These are phyloP conservation scores for Vigna trinervia DNA, from an alignment of 306 rosid species.

Conservation along the genomic window DNA sequence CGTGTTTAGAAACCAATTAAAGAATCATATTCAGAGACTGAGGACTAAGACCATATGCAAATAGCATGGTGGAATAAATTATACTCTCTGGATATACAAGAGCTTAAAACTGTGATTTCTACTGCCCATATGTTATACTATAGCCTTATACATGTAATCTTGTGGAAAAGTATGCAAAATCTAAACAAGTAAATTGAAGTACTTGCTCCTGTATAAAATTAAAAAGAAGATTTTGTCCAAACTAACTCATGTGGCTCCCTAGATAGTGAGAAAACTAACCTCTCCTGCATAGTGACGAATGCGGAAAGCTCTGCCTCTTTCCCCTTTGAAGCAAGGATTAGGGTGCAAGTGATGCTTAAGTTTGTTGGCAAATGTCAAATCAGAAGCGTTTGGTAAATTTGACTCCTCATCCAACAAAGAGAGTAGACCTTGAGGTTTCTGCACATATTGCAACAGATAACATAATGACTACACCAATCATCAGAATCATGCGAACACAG, in stretches of 20 bases:
- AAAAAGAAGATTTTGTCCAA: conserved; percentile 14
- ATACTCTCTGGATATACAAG: conserved; percentile 19
- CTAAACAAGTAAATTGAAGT: conserved; percentile 11
- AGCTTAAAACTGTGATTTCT: conserved; percentile 14
- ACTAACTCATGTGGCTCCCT: conserved; percentile 37
- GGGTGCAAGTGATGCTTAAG: conserved; percentile 68
- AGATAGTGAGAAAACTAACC: conserved; percentile 66
- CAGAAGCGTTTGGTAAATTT: conserved; percentile 75
- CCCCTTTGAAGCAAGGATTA: conserved; percentile 83
- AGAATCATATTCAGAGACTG: conserved; percentile 15
- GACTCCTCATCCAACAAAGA: conserved; percentile 92
- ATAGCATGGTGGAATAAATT: conserved; percentile 5
- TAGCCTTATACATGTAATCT: conserved; percentile 14
- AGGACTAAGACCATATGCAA: conserved; percentile 28
- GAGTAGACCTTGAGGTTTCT: conserved; percentile 80
- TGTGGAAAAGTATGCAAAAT: conserved; percentile 9
- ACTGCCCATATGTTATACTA: conserved; percentile 23
- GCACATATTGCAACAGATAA: conserved; percentile 53
- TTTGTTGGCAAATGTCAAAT: conserved; percentile 78
- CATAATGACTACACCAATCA: conserved; percentile 34
- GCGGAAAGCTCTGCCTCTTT: conserved; percentile 75
- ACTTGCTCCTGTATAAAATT: conserved; percentile 16
- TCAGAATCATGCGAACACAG: conserved; percentile 24
- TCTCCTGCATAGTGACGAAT: conserved; percentile 88
- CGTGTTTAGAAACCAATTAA: conserved; percentile 26